These are phyloP conservation scores for Metschnikowia amazonensis DNA, from an alignment of 805 yeast species.

Conservation along the genomic window DNA sequence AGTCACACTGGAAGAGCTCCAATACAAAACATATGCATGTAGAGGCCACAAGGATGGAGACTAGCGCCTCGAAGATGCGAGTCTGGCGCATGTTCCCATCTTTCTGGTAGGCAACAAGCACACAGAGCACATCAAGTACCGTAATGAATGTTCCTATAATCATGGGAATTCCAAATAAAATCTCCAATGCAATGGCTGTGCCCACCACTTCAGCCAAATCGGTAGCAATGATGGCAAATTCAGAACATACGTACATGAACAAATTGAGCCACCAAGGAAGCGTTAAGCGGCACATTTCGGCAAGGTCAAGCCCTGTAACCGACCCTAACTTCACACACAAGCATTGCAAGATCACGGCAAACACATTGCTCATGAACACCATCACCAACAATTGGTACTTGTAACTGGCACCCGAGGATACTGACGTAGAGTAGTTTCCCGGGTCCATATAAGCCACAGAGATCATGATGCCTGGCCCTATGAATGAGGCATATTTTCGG, in stretches of 20 bases:
- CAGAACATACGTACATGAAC: slow-evolving; percentile 66
- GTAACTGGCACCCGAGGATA: slow-evolving; percentile 80
- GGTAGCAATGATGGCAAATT: slow-evolving; percentile 85
- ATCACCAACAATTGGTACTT: slow-evolving; percentile 70
- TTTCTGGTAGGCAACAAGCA: slow-evolving; percentile 70
- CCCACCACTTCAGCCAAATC: slow-evolving; percentile 95
- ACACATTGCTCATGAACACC: slow-evolving; percentile 70
- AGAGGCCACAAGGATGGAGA: slow-evolving; percentile 61
- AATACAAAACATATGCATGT: slow-evolving; percentile 75
- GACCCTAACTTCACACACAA: slow-evolving; percentile 84
- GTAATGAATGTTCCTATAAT: slow-evolving; percentile 74
- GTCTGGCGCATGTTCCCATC: slow-evolving; percentile 73
- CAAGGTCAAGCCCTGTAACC: slow-evolving; percentile 83
- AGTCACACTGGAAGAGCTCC: slow-evolving; percentile 54
- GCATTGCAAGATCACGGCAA: slow-evolving; percentile 80
- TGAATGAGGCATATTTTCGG: slow-evolving; percentile 58
- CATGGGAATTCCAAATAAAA: slow-evolving; percentile 71
- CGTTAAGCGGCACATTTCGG: slow-evolving; percentile 74
- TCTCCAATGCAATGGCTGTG: slow-evolving; percentile 80
- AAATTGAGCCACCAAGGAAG: slow-evolving; percentile 66
- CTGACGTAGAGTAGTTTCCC: slow-evolving; percentile 89
- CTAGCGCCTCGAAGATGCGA: slow-evolving; percentile 73
- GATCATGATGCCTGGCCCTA: slow-evolving; percentile 87
- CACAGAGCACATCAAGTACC: slow-evolving; percentile 73
- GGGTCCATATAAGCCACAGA: slow-evolving; percentile 93